Evolutionary conservation across 805 yeast species (phyloP), one percentile per base, ranked within the genome.

Genomic region (Yarrowia bubula): DNA sequence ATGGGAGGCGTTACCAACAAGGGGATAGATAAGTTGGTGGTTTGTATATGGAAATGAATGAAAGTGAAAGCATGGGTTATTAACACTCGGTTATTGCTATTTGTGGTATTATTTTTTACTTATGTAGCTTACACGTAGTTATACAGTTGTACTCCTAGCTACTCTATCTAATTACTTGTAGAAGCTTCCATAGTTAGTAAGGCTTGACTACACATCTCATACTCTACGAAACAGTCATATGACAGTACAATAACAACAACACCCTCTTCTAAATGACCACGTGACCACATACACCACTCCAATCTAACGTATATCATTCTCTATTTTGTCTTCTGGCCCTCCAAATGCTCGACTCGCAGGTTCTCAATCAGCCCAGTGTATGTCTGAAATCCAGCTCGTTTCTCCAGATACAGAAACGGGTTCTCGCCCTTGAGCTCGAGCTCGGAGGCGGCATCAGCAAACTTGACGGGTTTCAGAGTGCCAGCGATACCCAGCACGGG

Each of bases 351-450:
- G n/a, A 35, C 42, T 18, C 64, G 50, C 35, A 58, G 64, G 14
- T 44, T 43, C 50, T 58, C 51, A 14, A 58, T 18, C n/a, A 58
- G n/a, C 3, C 64, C 64, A 8, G 51, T 8, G 35, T 58, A 58
- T 4, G 64, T 43, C 51, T 43, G 51, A 28, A 58, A 58, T 1
- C 64, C 64, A 8, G 51, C 1, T 14, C 64, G 32, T 33, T 33
- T 14, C 35, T 58, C 64, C 35, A 58, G 43, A 28, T 58, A 58
- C 43, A 32, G 28, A 10, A 58, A 58, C 28, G 64, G 64, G 28
- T 74, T 74, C 17, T 72, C 71, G n/a, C 87, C 88, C 32, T 80
- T 70, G 37, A 75, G 72, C 67, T 86, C 85, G 32, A 78, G 74
- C 55, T 80, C 79, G 15, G 75, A 74, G 48, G 83, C 80, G 8